A percentile compares a stretch with the other conserved stretches of the same genome.
Evolutionary conservation across 2,329 filamentous ascomycete species (phyloP).

Genomic region (Verticillium nubilum): DNA sequence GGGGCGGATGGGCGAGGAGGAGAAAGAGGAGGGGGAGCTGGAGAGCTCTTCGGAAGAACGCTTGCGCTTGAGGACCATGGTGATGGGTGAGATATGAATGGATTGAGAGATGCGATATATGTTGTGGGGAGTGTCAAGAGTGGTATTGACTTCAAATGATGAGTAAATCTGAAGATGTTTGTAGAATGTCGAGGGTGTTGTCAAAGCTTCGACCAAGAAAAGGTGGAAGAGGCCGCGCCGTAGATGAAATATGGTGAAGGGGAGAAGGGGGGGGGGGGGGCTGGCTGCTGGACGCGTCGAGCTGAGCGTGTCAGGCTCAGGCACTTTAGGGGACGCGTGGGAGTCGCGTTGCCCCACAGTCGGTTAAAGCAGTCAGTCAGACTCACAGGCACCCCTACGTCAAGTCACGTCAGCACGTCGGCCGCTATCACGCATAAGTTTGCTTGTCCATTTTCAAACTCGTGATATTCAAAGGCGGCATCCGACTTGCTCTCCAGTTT

Average conservation of each 20-base stretch:
- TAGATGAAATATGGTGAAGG: slow-evolving; percentile 16
- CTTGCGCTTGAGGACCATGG: slow-evolving; percentile 58
- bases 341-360: background rate
- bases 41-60: slow-evolving; percentile 54
- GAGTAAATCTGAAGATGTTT: background rate
- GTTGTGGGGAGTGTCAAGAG: background rate
- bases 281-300: slow-evolving; percentile 13
- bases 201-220: background rate
- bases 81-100: background rate
- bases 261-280: slow-evolving; percentile 18
- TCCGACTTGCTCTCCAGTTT: too few species aligned
- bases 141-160: background rate
- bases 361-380: too few species aligned
- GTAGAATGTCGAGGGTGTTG: background rate
- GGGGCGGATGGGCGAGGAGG: slow-evolving; percentile 30
- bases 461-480: too few species aligned
- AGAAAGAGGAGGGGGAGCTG: slow-evolving; percentile 34
- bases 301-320: background rate
- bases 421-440: too few species aligned
- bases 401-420: background rate
- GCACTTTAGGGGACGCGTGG: background rate
- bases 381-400: background rate
- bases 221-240: background rate
- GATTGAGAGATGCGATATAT: background rate
- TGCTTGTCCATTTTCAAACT: too few species aligned